Base-by-base conservation (phyloP, 306 rosid species). In the Gastrolobium bilobum region DNA sequence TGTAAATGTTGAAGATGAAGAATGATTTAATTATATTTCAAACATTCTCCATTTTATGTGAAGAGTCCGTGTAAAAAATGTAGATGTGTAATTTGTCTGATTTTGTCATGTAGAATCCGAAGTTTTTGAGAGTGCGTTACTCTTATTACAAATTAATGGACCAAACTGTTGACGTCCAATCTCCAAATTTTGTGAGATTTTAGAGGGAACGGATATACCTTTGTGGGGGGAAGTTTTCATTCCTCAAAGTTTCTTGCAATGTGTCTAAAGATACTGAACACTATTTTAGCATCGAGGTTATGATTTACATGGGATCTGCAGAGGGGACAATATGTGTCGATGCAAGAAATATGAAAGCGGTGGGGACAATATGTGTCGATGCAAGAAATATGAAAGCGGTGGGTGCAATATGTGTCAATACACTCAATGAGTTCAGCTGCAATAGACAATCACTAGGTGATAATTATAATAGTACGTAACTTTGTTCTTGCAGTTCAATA, bases 281-380 rank as follows among this genome's bases (percentile, higher is more conserved):
- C 10, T 26, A 4, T 31, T 44, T 48, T 34, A 61, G 68, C 10
- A 39, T 1, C 20, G 48, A 2, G 53, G 35, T 39, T 10, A 53
- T 65, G 3, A 39, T 52, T 51, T 9, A 74, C 83, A 11, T 61
- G 81, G 51, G 79, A 58, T 81, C 91, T 80, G 66, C 94, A 86
- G 7, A 87, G 76, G 7, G 90, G 90, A 34, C 90, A 87, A 62
- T 69, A 81, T 29, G 73, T 63, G 38, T 80, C 84, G n/a, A 87
- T 86, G 52, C 91, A 87, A 2, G 78, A 61, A 77, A 79, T 81
- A 71, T 82, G 91, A 60, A 84, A 86, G n/a, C 63, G 81, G 30
- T 84, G 88, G 11, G 15, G 90, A 34, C 90, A 87, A 62, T 69
- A 81, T 29, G 73, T 63, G 38, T 80, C 84, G n/a, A 87, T 86